Percentiles rank a stretch among this genome's conserved stretches.
These are phyloP conservation scores for Balakata baccata DNA, from an alignment of 345 rosid genomes.

Conservation along the genomic window DNA sequence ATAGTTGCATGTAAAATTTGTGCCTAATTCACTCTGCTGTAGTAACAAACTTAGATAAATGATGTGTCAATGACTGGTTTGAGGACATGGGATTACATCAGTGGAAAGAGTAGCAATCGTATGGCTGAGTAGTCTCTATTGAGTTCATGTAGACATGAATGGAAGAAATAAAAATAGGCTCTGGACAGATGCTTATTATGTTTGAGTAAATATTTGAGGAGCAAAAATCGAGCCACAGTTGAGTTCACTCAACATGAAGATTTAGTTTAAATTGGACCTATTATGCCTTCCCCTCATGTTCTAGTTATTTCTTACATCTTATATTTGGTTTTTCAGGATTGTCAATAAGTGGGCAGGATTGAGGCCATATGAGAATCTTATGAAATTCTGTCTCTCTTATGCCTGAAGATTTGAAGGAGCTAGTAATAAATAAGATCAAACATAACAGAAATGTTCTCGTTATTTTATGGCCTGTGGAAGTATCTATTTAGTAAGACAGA, in stretches of 20 bases:
- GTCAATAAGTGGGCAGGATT: not conserved
- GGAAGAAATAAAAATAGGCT: not conserved
- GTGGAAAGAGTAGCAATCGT: not conserved
- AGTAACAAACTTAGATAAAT: not conserved
- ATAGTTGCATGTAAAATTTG: not conserved
- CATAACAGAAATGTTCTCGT: constrained; percentile 77
- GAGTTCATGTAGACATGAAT: not conserved
- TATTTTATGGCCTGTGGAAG: constrained; percentile 89
- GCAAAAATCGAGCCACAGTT: not conserved
- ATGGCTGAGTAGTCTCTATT: not conserved
- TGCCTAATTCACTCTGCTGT: not conserved
- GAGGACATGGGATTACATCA: not conserved
- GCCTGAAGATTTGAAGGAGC: constrained; percentile 16
- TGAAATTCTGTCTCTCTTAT: not conserved
- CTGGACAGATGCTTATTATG: not conserved
- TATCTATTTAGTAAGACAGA: constrained; percentile 82
- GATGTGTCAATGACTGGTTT: not conserved
- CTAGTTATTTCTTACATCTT: constrained; percentile 2
- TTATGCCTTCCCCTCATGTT: not conserved
- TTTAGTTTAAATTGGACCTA: not conserved
- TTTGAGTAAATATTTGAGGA: not conserved
- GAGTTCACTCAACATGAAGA: not conserved
- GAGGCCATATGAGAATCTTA: constrained; percentile 4
- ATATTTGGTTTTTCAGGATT: constrained; percentile 9
- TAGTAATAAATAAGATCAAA: constrained; percentile 12